Conservation (phyloP, 495 filamentous ascomycete genomes). For the Staphylotrichum tortipilum region DNA sequence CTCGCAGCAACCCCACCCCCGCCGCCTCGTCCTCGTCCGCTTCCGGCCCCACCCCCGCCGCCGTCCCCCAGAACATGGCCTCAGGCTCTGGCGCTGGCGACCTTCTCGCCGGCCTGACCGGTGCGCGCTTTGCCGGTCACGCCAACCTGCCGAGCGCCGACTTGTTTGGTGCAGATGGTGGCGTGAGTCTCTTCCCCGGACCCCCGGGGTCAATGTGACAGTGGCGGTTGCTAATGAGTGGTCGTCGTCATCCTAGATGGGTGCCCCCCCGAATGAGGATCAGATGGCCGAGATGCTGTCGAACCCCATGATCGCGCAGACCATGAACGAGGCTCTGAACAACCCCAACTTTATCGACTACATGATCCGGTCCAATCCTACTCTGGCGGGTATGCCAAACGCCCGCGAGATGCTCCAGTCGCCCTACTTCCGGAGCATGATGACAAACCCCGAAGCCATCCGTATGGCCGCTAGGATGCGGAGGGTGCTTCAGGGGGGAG, state of each 20-base stretch:
- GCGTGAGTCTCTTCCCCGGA: slow-evolving; percentile 53
- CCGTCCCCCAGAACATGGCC: slow-evolving; percentile 83
- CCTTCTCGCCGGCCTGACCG: slow-evolving; percentile 82
- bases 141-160: slow-evolving; percentile 78
- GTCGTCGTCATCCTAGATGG: slow-evolving; percentile 59
- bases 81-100: slow-evolving; percentile 78
- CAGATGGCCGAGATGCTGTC: slow-evolving; percentile 74
- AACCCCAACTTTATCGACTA: slow-evolving; percentile 88
- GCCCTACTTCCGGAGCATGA: slow-evolving; percentile 81
- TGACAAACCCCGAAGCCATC: slow-evolving; percentile 84
- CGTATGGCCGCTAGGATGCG: slow-evolving; percentile 74
- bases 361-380: slow-evolving; percentile 83
- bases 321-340: slow-evolving; percentile 86
- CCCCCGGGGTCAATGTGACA: not conserved
- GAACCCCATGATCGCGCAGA: slow-evolving; percentile 72
- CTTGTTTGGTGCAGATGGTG: slow-evolving; percentile 93
- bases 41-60: slow-evolving; percentile 42
- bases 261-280: slow-evolving; percentile 70
- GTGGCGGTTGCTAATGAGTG: slow-evolving; percentile 17
- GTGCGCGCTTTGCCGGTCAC: slow-evolving; percentile 88
- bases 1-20: slow-evolving; percentile 75
- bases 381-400: slow-evolving; percentile 75
- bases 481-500: slow-evolving; percentile 53
- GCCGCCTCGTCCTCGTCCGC: slow-evolving; percentile 44
- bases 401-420: slow-evolving; percentile 77